phyloP scores from a whole-genome alignment of 2,329 filamentous ascomycete species.

The Alternaria postmessia region DNA sequence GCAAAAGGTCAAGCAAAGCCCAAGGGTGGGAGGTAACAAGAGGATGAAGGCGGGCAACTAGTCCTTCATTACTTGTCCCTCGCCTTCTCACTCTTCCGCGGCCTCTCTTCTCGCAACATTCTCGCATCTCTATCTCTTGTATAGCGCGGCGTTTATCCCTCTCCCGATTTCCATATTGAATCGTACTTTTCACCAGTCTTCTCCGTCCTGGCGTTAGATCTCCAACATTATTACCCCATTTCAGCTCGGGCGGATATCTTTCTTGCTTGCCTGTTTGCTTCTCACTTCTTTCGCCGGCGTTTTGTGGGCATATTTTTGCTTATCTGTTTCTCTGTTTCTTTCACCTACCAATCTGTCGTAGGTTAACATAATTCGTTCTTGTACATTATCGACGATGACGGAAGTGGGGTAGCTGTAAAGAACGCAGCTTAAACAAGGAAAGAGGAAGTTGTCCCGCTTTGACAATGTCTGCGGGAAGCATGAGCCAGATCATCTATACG shows the following conservation, averaged over 20 bases:
- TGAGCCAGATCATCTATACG: background rate
- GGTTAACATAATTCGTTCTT: slow-evolving; percentile 38
- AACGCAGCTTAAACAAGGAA: background rate
- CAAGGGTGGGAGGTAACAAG: slow-evolving; percentile 53
- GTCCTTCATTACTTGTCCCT: background rate
- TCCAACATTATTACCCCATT: slow-evolving; percentile 16
- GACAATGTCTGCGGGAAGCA: background rate
- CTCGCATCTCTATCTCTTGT: slow-evolving; percentile 25
- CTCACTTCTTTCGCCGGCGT: background rate
- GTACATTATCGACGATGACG: slow-evolving; percentile 35
- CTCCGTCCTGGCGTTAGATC: slow-evolving; percentile 13
- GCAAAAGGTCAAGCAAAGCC: slow-evolving; percentile 61
- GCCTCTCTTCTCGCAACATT: slow-evolving; percentile 7
- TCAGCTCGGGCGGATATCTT: slow-evolving; percentile 8
- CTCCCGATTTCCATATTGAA: slow-evolving; percentile 15
- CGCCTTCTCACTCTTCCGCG: background rate
- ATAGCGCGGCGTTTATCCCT: slow-evolving; percentile 39
- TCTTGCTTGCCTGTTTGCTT: slow-evolving; percentile 12
- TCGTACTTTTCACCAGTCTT: slow-evolving; percentile 1
- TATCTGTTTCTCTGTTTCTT: background rate
- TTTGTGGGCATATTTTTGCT: slow-evolving; percentile 1
- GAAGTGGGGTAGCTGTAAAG: background rate
- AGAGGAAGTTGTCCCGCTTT: background rate
- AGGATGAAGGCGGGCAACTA: slow-evolving; percentile 43
- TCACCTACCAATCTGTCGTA: background rate